Conservation (phyloP, 331 rosid genomes). For the Telfairia occidentalis region DNA sequence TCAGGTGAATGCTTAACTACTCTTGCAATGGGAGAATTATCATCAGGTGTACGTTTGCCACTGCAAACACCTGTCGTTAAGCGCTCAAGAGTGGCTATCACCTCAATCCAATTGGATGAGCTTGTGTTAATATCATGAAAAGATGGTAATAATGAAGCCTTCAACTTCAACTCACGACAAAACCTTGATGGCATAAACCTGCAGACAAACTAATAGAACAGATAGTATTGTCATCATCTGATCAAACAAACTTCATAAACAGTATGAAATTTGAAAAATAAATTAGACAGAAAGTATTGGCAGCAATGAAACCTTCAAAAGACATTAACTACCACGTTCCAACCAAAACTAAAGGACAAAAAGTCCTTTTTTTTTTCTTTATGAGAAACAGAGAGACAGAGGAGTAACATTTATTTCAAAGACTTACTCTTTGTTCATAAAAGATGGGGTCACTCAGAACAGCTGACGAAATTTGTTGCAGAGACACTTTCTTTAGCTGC, state of each 20-base stretch:
- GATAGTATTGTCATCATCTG: constrained; percentile 18
- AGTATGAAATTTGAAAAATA: constrained; percentile 9
- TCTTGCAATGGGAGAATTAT: constrained; percentile 24
- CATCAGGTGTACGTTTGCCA: constrained; percentile 15
- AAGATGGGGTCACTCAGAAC: constrained; percentile 54
- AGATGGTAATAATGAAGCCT: constrained; percentile 33
- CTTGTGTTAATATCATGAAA: constrained; percentile 30
- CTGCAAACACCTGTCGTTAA: constrained; percentile 17
- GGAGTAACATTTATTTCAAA: constrained; percentile 8
- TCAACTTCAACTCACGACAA: constrained; percentile 59
- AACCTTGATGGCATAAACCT: constrained; percentile 58
- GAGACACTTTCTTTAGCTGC: constrained; percentile 38
- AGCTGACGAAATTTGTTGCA: constrained; percentile 52
- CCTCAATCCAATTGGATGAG: constrained; percentile 53
- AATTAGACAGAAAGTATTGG: constrained; percentile 1
- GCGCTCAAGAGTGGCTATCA: constrained; percentile 37
- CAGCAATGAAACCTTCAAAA: constrained; percentile 1
- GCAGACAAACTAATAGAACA: constrained; percentile 63
- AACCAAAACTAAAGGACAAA: neutral
- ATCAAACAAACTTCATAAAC: neutral
- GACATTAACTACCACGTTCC: neutral
- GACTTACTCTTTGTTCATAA: constrained; percentile 65
- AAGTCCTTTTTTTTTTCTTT: constrained; percentile 4
- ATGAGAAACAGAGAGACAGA: neutral
- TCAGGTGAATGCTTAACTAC: constrained; percentile 20